Base-by-base conservation (phyloP, 1,284 basidiomycete genomes). In the Chiua sp. region DNA sequence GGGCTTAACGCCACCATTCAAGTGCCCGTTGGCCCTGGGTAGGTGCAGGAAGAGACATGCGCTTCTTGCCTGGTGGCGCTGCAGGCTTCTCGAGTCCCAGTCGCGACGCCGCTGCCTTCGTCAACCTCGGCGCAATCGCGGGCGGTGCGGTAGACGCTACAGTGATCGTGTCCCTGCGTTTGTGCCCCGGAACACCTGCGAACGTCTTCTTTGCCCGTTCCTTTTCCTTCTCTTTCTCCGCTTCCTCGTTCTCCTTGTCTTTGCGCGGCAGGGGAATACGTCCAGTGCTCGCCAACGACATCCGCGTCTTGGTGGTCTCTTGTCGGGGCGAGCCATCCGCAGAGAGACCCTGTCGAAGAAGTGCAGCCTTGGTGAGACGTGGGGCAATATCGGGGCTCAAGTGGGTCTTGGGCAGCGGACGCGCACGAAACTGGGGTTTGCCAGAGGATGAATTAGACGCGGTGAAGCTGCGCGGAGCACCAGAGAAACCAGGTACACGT, bases 91-190 rank as follows among this genome's bases (percentile, higher is more conserved):
- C 73, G 8, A 82, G 70, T 22, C 89, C 88, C 18, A 89, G 69
- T 56, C 91, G 79, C 53, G 93, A 77, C 4, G 88, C 80, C 3
- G 90, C 88, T 0, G 91, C 90, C 42, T 84, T 83, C 2, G 90
- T 90, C 83, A 92, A 85, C 39, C 91, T 80, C 1, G 92, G 92
- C 0, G 85, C 82, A 59, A 93, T 84, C 2, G 72, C 69, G 2
- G 93, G 93, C 11, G 91, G 83, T 13, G 87, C 87, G 26, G 89
- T 92, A 26, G 87, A 89, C 20, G 91, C 88, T 11, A 93, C 91
- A 0, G 76, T 60, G 57, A 93, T 90, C 3, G 81, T 83, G 62
- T 79, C 82, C 0, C 80, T 57, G 35, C 91, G 87, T 67, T 91
- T 92, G 73, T 93, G 91, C 0, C 91, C 91, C 0, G 91, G 91